Evolutionary conservation across 2,329 filamentous ascomycete genomes (phyloP).

Genomic region (Madurella mycetomatis): DNA sequence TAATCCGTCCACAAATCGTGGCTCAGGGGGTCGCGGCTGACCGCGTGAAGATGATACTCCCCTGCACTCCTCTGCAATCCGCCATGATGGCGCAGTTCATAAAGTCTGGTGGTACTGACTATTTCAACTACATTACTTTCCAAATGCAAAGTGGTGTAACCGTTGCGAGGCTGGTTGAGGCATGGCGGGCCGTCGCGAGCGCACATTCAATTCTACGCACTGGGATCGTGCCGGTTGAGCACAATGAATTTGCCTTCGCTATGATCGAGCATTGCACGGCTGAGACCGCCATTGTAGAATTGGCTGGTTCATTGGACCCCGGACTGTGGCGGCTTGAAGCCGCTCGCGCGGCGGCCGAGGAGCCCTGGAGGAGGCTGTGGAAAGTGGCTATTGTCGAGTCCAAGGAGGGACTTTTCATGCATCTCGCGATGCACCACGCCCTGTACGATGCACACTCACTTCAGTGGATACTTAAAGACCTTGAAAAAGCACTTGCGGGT

Average conservation of each 20-base stretch:
- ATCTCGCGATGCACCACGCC: slow-evolving; percentile 66
- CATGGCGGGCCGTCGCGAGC: slow-evolving; percentile 54
- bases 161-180: slow-evolving; percentile 41
- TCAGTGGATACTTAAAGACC: slow-evolving; percentile 56
- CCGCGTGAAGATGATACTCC: slow-evolving; percentile 57
- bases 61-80: slow-evolving; percentile 74
- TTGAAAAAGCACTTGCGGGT: slow-evolving; percentile 41
- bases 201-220: slow-evolving; percentile 70
- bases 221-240: slow-evolving; percentile 62
- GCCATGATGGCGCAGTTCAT: slow-evolving; percentile 75
- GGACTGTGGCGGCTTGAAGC: slow-evolving; percentile 36
- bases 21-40: slow-evolving; percentile 2
- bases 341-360: slow-evolving; percentile 33
- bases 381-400: slow-evolving; percentile 45
- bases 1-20: slow-evolving; percentile 30
- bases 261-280: slow-evolving; percentile 61
- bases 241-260: slow-evolving; percentile 59
- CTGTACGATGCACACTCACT: slow-evolving; percentile 82
- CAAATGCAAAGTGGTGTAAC: slow-evolving; percentile 40
- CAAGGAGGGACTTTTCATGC: slow-evolving; percentile 30
- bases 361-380: slow-evolving; percentile 60
- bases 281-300: slow-evolving; percentile 10
- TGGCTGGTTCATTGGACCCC: slow-evolving; percentile 29
- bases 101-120: slow-evolving; percentile 61
- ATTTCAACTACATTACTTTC: slow-evolving; percentile 69